Percentiles rank a stretch among this genome's conserved stretches.
phyloP scores from a whole-genome alignment of 257 asterid species.

The Salvia miltiorrhiza region DNA sequence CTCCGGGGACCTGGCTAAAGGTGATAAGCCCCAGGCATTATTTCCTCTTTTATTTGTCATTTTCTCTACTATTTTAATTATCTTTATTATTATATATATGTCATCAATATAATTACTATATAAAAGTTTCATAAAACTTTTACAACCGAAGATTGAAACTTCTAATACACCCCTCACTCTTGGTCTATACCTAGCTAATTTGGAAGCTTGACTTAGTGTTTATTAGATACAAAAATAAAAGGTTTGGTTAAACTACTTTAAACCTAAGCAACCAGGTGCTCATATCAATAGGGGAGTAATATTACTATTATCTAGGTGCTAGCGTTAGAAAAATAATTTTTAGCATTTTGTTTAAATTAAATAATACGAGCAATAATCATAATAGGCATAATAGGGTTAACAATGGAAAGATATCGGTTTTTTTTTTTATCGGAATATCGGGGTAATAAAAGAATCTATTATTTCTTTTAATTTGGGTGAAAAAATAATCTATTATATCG shows the following conservation, averaged over 20 bases:
- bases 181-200: not conserved
- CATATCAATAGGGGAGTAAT: too few relatives aligned
- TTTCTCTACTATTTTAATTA: not conserved
- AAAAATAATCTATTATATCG: too few relatives aligned
- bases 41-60: not conserved
- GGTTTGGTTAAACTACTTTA: not conserved
- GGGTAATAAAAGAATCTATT: too few relatives aligned
- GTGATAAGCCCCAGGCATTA: not conserved
- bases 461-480: too few relatives aligned
- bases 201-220: not conserved
- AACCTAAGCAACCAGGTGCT: not conserved
- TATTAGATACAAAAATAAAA: not conserved
- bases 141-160: not conserved
- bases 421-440: too few relatives aligned
- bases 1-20: constrained; percentile 15
- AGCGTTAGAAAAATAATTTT: too few relatives aligned
- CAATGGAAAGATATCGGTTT: too few relatives aligned
- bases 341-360: too few relatives aligned
- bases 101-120: not conserved
- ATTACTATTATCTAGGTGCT: too few relatives aligned
- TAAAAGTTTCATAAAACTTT: too few relatives aligned
- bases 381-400: too few relatives aligned
- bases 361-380: too few relatives aligned
- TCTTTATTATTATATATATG: not conserved
- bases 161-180: not conserved